Evolutionary conservation across 2,329 filamentous ascomycete species (phyloP).

Genomic region (Claviceps sp.): DNA sequence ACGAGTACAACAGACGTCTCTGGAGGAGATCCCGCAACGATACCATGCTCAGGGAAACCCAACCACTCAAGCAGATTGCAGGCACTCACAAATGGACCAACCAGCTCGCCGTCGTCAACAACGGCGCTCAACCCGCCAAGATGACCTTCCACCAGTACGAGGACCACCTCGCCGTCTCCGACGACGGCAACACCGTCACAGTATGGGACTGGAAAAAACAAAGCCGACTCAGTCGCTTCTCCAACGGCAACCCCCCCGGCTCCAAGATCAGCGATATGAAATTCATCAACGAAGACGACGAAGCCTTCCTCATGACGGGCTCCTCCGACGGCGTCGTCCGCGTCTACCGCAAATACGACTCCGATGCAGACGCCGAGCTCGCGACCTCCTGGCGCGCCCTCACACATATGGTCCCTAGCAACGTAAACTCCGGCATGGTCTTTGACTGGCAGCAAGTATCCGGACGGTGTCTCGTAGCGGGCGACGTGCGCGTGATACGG

Average conservation of each 20-base stretch:
- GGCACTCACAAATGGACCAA: constrained; percentile 80
- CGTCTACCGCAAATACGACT: constrained; percentile 86
- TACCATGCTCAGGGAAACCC: constrained; percentile 78
- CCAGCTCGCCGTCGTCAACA: constrained; percentile 72
- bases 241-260: constrained; percentile 82
- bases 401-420: constrained; percentile 86
- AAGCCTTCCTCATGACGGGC: constrained; percentile 85
- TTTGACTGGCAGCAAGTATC: constrained; percentile 99
- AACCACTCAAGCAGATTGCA: constrained; percentile 82
- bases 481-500: constrained; percentile 87
- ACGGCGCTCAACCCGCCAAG: constrained; percentile 76
- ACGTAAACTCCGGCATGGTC: constrained; percentile 87
- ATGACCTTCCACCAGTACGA: constrained; percentile 98
- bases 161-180: constrained; percentile 83
- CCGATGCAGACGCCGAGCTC: constrained; percentile 60
- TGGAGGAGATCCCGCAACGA: constrained; percentile 92
- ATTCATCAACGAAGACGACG: constrained; percentile 97
- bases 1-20: constrained; percentile 87
- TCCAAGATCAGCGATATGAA: constrained; percentile 90
- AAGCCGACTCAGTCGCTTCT: constrained; percentile 67
- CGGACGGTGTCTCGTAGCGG: constrained; percentile 85
- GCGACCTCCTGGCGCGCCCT: constrained; percentile 85
- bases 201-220: constrained; percentile 90
- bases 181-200: constrained; percentile 79
- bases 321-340: constrained; percentile 91